Percentiles rank a stretch among this genome's conserved stretches.
Evolutionary conservation across 2,329 filamentous ascomycete species (phyloP).

Genomic region (Paraphaeosphaeria minitans): DNA sequence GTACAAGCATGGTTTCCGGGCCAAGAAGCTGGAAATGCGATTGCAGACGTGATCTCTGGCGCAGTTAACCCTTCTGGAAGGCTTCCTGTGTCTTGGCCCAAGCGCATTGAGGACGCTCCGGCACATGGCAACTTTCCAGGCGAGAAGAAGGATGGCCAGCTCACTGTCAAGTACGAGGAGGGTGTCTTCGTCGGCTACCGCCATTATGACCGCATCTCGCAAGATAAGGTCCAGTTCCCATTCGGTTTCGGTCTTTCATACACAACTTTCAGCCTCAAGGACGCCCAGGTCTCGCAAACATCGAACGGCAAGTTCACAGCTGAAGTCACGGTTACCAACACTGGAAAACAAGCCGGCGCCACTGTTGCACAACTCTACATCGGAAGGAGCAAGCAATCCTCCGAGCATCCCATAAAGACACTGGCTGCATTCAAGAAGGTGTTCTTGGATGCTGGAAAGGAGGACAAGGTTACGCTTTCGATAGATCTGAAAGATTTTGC

Average conservation of each 20-base stretch:
- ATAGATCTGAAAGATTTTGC: slow-evolving; percentile 35
- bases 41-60: slow-evolving; percentile 50
- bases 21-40: slow-evolving; percentile 50
- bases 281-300: slow-evolving; percentile 65
- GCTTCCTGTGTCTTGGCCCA: slow-evolving; percentile 48
- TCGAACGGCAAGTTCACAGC: slow-evolving; percentile 48
- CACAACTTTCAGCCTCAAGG: slow-evolving; percentile 50
- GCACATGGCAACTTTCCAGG: slow-evolving; percentile 48
- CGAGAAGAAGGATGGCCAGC: slow-evolving; percentile 55
- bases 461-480: slow-evolving; percentile 59
- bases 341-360: slow-evolving; percentile 54
- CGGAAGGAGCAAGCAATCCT: slow-evolving; percentile 49
- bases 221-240: slow-evolving; percentile 56
- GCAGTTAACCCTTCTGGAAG: slow-evolving; percentile 47
- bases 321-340: slow-evolving; percentile 57
- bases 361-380: slow-evolving; percentile 65
- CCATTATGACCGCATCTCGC: slow-evolving; percentile 62
- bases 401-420: slow-evolving; percentile 66
- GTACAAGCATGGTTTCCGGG: slow-evolving; percentile 51
- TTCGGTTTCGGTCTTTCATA: slow-evolving; percentile 49
- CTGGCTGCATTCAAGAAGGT: slow-evolving; percentile 71
- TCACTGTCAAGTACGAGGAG: slow-evolving; percentile 65
- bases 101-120: slow-evolving; percentile 42
- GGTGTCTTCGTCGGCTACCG: slow-evolving; percentile 61
- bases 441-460: slow-evolving; percentile 62